phyloP scores from a whole-genome alignment of 1,284 basidiomycete species.

The Cystobasidium sp. region DNA sequence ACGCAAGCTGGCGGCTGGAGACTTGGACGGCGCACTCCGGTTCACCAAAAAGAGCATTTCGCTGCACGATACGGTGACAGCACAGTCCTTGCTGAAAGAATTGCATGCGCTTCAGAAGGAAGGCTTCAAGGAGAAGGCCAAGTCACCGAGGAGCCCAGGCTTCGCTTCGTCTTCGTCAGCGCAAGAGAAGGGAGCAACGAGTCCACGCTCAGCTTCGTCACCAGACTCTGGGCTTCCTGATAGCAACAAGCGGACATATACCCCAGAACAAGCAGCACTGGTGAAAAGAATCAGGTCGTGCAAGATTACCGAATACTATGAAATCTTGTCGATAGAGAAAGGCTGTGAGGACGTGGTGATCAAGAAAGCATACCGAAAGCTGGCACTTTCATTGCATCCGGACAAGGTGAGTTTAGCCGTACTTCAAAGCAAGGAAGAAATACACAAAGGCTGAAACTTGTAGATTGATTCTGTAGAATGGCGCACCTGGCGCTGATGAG shows the following conservation, averaged over 20 bases:
- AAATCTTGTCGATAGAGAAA: slow-evolving; percentile 82
- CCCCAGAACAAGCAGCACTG: slow-evolving; percentile 59
- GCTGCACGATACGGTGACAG: slow-evolving; percentile 81
- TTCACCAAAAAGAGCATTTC: slow-evolving; percentile 88
- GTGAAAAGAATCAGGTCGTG: slow-evolving; percentile 86
- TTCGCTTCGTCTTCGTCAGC: background rate
- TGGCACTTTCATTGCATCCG: slow-evolving; percentile 90
- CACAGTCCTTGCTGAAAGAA: slow-evolving; percentile 67
- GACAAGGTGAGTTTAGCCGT: slow-evolving; percentile 67
- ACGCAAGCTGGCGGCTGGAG: slow-evolving; percentile 66
- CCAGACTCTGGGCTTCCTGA: slow-evolving; percentile 57
- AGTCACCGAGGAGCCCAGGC: no score
- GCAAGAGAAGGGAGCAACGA: slow-evolving; percentile 10
- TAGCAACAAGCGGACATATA: slow-evolving; percentile 54
- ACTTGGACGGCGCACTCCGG: slow-evolving; percentile 67
- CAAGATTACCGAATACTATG: slow-evolving; percentile 89
- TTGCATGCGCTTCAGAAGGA: slow-evolving; percentile 62
- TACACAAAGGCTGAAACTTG: background rate
- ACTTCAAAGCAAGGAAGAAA: background rate
- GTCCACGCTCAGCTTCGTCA: slow-evolving; percentile 65
- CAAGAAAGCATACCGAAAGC: slow-evolving; percentile 66
- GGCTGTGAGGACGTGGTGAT: slow-evolving; percentile 86
- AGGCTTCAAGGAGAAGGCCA: slow-evolving; percentile 1
- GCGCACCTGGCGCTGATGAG: slow-evolving; percentile 96
- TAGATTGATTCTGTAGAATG: slow-evolving; percentile 55